Evolutionary conservation across 495 filamentous ascomycete species (phyloP).

Genomic region (Podospora pseudoanserina): DNA sequence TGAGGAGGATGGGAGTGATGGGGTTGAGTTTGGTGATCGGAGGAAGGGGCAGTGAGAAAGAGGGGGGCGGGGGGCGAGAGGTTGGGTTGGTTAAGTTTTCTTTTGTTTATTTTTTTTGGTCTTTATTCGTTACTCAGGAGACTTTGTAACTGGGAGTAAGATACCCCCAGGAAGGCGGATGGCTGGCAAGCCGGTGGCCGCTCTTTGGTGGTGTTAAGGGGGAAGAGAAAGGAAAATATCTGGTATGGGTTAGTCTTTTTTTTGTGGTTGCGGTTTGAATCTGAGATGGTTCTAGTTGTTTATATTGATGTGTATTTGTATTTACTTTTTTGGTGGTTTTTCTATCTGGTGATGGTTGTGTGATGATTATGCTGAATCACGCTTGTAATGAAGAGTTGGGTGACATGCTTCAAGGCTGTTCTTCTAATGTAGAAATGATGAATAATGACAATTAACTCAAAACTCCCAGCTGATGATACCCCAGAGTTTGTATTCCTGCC

Average conservation of each 20-base stretch:
- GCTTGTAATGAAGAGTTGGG: neutral
- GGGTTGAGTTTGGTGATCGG: slow-evolving; percentile 27
- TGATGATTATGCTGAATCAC: neutral
- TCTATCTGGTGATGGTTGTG: neutral
- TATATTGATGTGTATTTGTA: neutral
- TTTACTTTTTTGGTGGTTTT: neutral
- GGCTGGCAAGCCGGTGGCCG: too few relatives aligned
- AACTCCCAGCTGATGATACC: too few relatives aligned
- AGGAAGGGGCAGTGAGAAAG: slow-evolving; percentile 23
- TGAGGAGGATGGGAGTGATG: slow-evolving; percentile 26
- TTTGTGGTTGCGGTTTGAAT: neutral
- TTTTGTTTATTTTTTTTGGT: neutral
- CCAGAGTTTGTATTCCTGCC: too few relatives aligned
- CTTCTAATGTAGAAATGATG: too few relatives aligned
- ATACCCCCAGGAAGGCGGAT: too few relatives aligned
- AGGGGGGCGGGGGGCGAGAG: neutral
- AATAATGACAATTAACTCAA: too few relatives aligned
- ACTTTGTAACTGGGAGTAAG: too few relatives aligned
- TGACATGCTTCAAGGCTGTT: neutral
- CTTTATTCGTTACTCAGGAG: too few relatives aligned
- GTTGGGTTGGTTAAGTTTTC: neutral
- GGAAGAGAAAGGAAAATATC: neutral
- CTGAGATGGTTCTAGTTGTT: neutral
- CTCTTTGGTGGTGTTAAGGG: neutral
- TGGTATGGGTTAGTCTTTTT: neutral